Percentiles rank a stretch among this genome's conserved stretches.
Evolutionary conservation across 2,329 filamentous ascomycete genomes (phyloP).

Genomic region (Aspergillus ochraceoroseus): DNA sequence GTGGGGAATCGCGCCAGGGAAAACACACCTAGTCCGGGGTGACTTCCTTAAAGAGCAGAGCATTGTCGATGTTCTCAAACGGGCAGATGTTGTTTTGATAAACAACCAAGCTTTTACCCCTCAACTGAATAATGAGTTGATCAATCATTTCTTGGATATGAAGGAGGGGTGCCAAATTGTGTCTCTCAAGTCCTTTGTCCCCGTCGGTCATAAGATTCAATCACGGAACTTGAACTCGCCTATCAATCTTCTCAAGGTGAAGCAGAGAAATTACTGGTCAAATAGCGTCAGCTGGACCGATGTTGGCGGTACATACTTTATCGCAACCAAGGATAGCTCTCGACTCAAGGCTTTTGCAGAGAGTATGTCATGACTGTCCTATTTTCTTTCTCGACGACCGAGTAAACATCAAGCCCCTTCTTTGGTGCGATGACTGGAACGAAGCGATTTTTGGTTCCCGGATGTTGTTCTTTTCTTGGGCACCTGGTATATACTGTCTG

Average conservation of each 20-base stretch:
- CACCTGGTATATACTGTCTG: not conserved
- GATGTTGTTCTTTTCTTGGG: too few relatives aligned
- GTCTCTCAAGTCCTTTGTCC: conserved; percentile 86
- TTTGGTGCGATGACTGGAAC: too few relatives aligned
- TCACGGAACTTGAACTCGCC: conserved; percentile 72
- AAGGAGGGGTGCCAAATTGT: conserved; percentile 88
- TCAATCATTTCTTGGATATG: conserved; percentile 86
- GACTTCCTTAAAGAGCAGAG: conserved; percentile 72
- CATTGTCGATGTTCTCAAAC: conserved; percentile 68
- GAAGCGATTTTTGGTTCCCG: too few relatives aligned
- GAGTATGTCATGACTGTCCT: conserved; percentile 32
- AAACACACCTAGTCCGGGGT: conserved; percentile 72
- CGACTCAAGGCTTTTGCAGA: conserved; percentile 50
- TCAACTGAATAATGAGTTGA: conserved; percentile 74
- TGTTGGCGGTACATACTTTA: conserved; percentile 76
- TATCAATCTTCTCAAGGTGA: conserved; percentile 73
- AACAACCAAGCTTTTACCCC: conserved; percentile 97
- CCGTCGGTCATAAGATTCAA: conserved; percentile 69
- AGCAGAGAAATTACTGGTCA: conserved; percentile 64
- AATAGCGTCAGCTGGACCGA: conserved; percentile 84
- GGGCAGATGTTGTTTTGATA: conserved; percentile 90
- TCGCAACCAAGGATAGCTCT: conserved; percentile 69
- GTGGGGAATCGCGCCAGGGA: conserved; percentile 79
- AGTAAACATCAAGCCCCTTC: too few relatives aligned
- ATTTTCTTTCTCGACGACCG: conserved; percentile 1